Base-by-base conservation (phyloP, 345 rosid genomes). In the Melaleuca quinquenervia region DNA sequence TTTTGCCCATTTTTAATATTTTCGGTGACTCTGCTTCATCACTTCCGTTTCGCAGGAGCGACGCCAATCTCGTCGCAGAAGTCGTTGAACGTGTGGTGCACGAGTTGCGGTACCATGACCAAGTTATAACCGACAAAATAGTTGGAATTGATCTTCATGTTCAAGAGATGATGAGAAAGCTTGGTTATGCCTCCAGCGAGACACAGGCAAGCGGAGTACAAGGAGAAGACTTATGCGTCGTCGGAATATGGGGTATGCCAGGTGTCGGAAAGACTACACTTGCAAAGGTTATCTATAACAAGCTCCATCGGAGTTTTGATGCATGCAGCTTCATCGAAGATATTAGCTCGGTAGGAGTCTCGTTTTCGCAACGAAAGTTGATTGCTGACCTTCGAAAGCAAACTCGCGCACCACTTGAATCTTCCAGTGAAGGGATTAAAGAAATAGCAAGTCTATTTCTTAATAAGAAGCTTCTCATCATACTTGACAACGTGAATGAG, bases 61-160 rank as follows among this genome's bases (percentile, higher is more conserved):
- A 60, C 2, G 18, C 8, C 20, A 4, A 27, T 8, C 70, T 60
- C 8, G 4, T 3, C 2, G 3, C 6, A 27, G 36, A 60, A n/a
- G 70, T 60, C 0, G 36, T 14, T 60, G 14, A 3, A 56, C 0
- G 3, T 50, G 51, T 50, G 0, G 51, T 5, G 12, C 51, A 4
- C 13, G 12, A 11, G 14, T 50, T 50, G 51, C 10, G 14, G 51
- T n/a, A n/a, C n/a, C n/a, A 54, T 22, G n/a, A 54, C 12, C 60
- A 20, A 54, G n/a, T 10, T 54, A 2, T 22, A 9, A 8, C 60
- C n/a, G 5, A 22, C 60, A 9, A 54, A 89, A 88, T 3, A 83
- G 87, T 82, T 87, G 93, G 50, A 93, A 22, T 11, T 89, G 60
- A 88, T 89, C 13, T 27, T 93, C 87, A 54, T 90, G 0, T 54